These are phyloP conservation scores for Rutidosis leptorrhynchoides DNA, from an alignment of 129 eudicot genomes.

Conservation along the genomic window DNA sequence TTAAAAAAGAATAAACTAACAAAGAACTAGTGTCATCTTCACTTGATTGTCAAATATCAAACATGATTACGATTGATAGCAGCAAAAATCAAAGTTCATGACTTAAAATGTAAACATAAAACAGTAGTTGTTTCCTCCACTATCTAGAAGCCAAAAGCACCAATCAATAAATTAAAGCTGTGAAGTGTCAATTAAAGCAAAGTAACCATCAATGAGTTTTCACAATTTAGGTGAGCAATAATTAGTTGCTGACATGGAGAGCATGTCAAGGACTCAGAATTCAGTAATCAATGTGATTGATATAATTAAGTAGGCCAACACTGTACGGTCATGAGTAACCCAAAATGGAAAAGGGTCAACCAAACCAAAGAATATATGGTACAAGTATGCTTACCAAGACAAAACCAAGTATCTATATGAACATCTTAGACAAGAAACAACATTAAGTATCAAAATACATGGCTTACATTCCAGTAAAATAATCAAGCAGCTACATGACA, in stretches of 20 bases:
- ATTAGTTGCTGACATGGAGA: constrained; percentile 8
- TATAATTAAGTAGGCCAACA: constrained; percentile 12
- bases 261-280: constrained; percentile 15
- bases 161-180: not conserved
- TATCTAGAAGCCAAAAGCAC: constrained; percentile 11
- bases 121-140: constrained; percentile 11
- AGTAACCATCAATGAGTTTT: constrained; percentile 3
- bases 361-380: constrained; percentile 10
- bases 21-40: constrained; percentile 19
- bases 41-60: not conserved
- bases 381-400: constrained; percentile 3
- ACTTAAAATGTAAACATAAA: not conserved
- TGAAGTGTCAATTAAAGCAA: constrained; percentile 3
- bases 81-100: constrained; percentile 11
- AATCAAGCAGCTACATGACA: constrained; percentile 27
- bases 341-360: constrained; percentile 17
- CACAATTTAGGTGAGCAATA: not conserved
- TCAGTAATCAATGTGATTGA: constrained; percentile 25
- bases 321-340: constrained; percentile 1
- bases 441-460: constrained; percentile 12
- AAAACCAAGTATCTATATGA: constrained; percentile 12
- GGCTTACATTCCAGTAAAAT: constrained; percentile 12
- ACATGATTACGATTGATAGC: constrained; percentile 15
- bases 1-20: constrained; percentile 6
- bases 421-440: constrained; percentile 18